Evolutionary conservation across 192 early-diverging fungal genomes (phyloP).

Genomic region (Entrophospora sp.): DNA sequence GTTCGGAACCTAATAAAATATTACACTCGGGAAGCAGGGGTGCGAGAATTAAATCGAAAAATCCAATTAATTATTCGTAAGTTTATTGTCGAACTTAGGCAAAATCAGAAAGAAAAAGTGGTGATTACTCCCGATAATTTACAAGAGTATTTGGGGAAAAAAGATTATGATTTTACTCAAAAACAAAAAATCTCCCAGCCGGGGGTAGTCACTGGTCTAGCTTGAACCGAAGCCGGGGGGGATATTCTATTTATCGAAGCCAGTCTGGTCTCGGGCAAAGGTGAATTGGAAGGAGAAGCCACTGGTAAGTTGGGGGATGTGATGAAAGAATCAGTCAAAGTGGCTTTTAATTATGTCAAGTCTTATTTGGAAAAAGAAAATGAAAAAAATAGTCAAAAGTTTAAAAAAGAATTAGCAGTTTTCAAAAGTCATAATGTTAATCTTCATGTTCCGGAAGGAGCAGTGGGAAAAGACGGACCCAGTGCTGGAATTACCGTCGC

Average conservation of each 20-base stretch:
- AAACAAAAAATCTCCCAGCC: neutral
- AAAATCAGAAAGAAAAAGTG: neutral
- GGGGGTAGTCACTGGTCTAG: slow-evolving; percentile 1
- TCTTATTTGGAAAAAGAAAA: neutral
- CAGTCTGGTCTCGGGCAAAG: neutral
- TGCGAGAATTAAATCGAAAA: neutral
- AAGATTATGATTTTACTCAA: slow-evolving; percentile 5
- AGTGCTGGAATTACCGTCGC: slow-evolving; percentile 4
- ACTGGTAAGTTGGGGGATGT: neutral
- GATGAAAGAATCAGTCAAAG: slow-evolving; percentile 3
- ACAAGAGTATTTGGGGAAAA: slow-evolving; percentile 7
- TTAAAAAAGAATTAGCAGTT: neutral
- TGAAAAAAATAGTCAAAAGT: no score
- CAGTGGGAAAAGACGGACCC: neutral
- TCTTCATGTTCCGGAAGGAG: slow-evolving; percentile 12
- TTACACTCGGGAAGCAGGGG: slow-evolving; percentile 4
- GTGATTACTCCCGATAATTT: slow-evolving; percentile 4
- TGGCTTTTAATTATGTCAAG: slow-evolving; percentile 9
- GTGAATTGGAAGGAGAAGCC: neutral
- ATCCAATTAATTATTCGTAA: slow-evolving; percentile 4
- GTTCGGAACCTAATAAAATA: slow-evolving; percentile 5
- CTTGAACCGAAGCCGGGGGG: neutral
- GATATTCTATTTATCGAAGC: slow-evolving; percentile 4
- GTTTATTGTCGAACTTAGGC: neutral
- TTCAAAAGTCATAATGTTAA: neutral